Percentiles rank a stretch among this genome's conserved stretches.
Evolutionary conservation across 2,329 filamentous ascomycete species (phyloP).

Genomic region (Neofusicoccum cordaticola): DNA sequence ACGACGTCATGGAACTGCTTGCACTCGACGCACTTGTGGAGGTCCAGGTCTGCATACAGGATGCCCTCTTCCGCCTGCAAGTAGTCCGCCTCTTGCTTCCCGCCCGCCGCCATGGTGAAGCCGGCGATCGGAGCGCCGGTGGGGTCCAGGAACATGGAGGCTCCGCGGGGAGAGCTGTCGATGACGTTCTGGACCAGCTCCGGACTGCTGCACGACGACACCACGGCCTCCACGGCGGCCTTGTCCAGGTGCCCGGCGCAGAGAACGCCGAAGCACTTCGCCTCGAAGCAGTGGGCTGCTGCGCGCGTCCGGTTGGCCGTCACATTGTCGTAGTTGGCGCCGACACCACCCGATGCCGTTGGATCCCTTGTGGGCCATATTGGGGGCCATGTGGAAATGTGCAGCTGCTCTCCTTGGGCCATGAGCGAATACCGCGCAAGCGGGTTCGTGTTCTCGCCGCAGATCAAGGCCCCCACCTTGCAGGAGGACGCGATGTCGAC

Average conservation of each 20-base stretch:
- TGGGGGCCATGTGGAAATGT: constrained; percentile 56
- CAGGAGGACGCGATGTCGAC: constrained; percentile 44
- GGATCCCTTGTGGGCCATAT: constrained; percentile 50
- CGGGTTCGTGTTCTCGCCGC: constrained; percentile 59
- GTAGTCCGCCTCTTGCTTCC: constrained; percentile 30
- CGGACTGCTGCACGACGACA: constrained; percentile 28
- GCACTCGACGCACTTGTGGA: constrained; percentile 51
- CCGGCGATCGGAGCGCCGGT: constrained; percentile 43
- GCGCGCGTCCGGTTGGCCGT: constrained; percentile 52
- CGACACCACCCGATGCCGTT: background rate
- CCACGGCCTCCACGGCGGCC: constrained; percentile 37
- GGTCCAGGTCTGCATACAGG: constrained; percentile 52
- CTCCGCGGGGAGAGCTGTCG: constrained; percentile 41
- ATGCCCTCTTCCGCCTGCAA: constrained; percentile 50
- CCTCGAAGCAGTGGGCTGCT: constrained; percentile 58
- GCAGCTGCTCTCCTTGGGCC: constrained; percentile 55
- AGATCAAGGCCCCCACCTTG: constrained; percentile 52
- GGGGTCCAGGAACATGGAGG: constrained; percentile 53
- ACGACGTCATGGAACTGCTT: constrained; percentile 59
- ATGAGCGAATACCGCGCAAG: constrained; percentile 53
- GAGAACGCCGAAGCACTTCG: constrained; percentile 55
- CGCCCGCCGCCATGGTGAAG: constrained; percentile 34
- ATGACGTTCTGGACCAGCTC: constrained; percentile 34
- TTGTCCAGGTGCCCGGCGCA: constrained; percentile 46
- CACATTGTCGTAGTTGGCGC: constrained; percentile 53